Evolutionary conservation across 768 basidiomycete species (phyloP), one percentile per base, ranked within the genome.

Genomic region (Russula sp.): DNA sequence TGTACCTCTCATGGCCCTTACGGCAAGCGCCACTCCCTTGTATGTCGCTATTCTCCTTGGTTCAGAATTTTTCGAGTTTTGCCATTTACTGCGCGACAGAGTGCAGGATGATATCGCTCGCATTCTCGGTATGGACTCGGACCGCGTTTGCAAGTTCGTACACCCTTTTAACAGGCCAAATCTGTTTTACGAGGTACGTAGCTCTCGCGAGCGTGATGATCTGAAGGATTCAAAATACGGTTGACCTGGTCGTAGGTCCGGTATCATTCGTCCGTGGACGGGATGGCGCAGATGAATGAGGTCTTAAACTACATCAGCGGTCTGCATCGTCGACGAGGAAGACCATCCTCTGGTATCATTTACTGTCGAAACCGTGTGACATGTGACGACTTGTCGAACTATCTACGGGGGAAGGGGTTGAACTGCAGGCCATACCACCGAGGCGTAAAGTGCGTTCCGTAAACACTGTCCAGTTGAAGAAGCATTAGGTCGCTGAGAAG

Each of bases 1-100:
- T 59, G 81, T 93, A 5, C 91, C 92, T 0, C 86, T 94, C 66
- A 93, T 92, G 88, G 91, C 91, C 4, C 73, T 93, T 42, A 93
- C 90, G 1, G 90, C 91, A 2, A 90, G 88, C 14, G 90, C 91
- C 3, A 93, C 91, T 7, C 72, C 83, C 46, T 72, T 73, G 88
- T 90, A 71, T 32, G 81, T 71, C 13, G 22, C 32, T 50, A 5
- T 22, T 51, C 2, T 20, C 49, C 1, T 36, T 25, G 16, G n/a
- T 29, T 10, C 10, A 36, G 22, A 5, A 35, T n/a, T 3, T 29
- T 2, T 57, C 38, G 29, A 2, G 36, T 7, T 56, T 29, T 67
- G 58, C 61, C 52, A 36, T 25, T 58, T 48, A 35, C 16, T 20
- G 25, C n/a, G 20, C n/a, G 16, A 16, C 66, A 93, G 89, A 32